These are phyloP conservation scores for Saposhnikovia divaricata DNA, from an alignment of 129 eudicot genomes.

Conservation along the genomic window DNA sequence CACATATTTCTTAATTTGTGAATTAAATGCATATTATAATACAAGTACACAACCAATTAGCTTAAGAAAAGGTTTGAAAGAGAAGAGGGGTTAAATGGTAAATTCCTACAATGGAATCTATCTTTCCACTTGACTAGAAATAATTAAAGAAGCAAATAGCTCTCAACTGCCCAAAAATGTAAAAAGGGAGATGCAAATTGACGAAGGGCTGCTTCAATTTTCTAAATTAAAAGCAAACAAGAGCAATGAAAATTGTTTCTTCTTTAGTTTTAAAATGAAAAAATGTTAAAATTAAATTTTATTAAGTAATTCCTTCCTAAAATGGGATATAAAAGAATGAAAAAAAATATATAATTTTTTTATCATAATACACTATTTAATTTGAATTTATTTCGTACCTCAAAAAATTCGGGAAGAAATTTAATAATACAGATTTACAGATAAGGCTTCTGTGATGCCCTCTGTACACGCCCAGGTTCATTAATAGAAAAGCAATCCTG, in stretches of 20 bases:
- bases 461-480: not conserved
- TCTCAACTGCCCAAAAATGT: not conserved
- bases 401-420: not conserved
- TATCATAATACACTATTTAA: no score
- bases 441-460: not conserved
- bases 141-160: not conserved
- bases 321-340: no score
- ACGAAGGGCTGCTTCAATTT: not conserved
- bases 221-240: not conserved
- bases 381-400: no score
- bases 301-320: no score
- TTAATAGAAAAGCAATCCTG: not conserved
- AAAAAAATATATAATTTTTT: no score
- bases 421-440: not conserved
- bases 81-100: not conserved
- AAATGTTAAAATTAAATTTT: no score
- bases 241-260: no score
- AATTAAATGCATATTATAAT: no score
- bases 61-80: not conserved
- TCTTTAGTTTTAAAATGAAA: no score
- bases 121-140: not conserved
- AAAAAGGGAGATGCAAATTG: not conserved
- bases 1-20: no score
- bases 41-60: no score
- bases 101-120: not conserved